Evolutionary conservation across 225 moss, liverwort and hornwort species (phyloP).

Genomic region (Asterella californica): DNA sequence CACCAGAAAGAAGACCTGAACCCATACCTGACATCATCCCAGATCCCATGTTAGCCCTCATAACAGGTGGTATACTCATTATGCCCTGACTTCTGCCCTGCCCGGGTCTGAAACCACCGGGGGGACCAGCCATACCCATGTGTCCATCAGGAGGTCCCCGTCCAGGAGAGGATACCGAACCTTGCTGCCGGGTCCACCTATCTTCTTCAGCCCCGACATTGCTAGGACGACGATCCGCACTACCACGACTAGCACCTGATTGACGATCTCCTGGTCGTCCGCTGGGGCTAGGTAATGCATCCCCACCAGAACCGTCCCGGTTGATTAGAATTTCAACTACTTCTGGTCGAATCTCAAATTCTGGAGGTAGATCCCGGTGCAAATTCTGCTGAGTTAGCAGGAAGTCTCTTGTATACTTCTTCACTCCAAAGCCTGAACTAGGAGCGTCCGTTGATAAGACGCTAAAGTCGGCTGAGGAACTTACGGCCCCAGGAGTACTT

Average conservation of each 20-base stretch:
- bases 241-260: constrained; percentile 48
- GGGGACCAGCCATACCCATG: constrained; percentile 50
- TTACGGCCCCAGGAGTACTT: constrained; percentile 30
- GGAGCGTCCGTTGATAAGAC: constrained; percentile 11
- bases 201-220: constrained; percentile 70
- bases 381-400: constrained; percentile 70
- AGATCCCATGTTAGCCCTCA: constrained; percentile 59
- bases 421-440: constrained; percentile 42
- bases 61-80: constrained; percentile 57
- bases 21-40: constrained; percentile 29
- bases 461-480: constrained; percentile 6
- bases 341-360: constrained; percentile 72
- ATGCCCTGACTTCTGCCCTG: constrained; percentile 69
- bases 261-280: constrained; percentile 70
- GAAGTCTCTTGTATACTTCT: constrained; percentile 86
- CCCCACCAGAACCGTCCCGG: constrained; percentile 20
- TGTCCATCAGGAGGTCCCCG: constrained; percentile 66
- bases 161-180: constrained; percentile 64
- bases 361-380: constrained; percentile 51
- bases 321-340: constrained; percentile 41
- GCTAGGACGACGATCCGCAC: constrained; percentile 65
- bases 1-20: constrained; percentile 59
- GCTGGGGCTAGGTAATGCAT: constrained; percentile 60
- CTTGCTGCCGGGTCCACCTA: constrained; percentile 69
- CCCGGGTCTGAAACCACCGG: constrained; percentile 74